Base-by-base conservation (phyloP, 306 rosid genomes). In the Carpinus fangiana region DNA sequence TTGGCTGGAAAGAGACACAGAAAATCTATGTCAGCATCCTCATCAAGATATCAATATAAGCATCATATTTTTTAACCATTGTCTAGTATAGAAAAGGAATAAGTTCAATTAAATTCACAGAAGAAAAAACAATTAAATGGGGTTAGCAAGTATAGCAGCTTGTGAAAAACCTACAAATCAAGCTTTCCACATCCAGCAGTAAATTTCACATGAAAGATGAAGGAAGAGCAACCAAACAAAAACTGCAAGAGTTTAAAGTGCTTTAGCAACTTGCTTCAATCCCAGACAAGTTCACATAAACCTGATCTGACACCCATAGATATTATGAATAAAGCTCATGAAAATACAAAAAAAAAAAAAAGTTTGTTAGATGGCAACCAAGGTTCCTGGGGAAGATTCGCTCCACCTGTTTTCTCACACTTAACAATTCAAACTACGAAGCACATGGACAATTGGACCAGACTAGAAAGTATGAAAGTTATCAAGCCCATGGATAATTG, bases 1-100 rank as follows among this genome's bases (percentile, higher is more conserved):
- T 89, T 7, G 90, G 82, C 98, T 94, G 86, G 45, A 12, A 73
- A 36, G 57, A 73, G 62, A 73, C 60, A 76, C 17, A 80, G 34
- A 57, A 38, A 5, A 20, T 82, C 31, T 68, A 80, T 43, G 70
- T 85, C 80, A 85, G 61, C 60, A 12, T 60, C 76, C 48, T 73
- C 51, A 66, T 66, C 28, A 20, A 45, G 64, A 56, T 48, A 69
- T n/a, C 20, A 53, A 67, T 7, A 75, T 12, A 64, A 55, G 45
- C 45, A 41, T 41, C 45, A 41, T 41, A 6, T 41, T 41, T 5
- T 41, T n/a, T 57, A 61, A 21, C 28, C 34, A 64, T 14, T 34
- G 70, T 16, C 45, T 17, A 64, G 13, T 9, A 64, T 64, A 16
- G 47, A 64, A 34, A 57, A 17, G 21, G 21, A 64, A 20, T 16